Conservation (phyloP, 1,139 yeast genomes). For the Tardiomyces depauwii region DNA sequence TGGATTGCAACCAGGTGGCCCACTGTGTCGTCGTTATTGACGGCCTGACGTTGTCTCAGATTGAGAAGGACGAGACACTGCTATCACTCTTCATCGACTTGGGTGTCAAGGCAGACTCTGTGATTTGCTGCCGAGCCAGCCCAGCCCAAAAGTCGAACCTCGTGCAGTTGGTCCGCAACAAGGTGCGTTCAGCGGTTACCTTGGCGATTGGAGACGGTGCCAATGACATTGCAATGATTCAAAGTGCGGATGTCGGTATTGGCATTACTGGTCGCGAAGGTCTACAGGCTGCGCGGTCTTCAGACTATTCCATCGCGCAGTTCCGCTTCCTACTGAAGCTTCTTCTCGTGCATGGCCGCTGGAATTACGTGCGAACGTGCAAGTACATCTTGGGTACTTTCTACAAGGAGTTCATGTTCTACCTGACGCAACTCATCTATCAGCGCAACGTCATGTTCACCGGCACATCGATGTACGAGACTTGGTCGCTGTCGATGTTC, state of each 20-base stretch:
- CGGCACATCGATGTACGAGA: slow-evolving; percentile 86
- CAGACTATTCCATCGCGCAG: slow-evolving; percentile 94
- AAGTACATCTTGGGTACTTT: slow-evolving; percentile 90
- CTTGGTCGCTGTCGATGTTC: slow-evolving; percentile 96
- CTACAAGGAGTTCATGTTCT: slow-evolving; percentile 85
- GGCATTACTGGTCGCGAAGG: slow-evolving; percentile 98
- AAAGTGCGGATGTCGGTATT: slow-evolving; percentile 94
- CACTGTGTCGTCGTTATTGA: slow-evolving; percentile 92
- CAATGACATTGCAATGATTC: slow-evolving; percentile 97
- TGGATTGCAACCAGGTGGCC: slow-evolving; percentile 64
- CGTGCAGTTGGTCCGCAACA: slow-evolving; percentile 65
- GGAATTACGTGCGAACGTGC: slow-evolving; percentile 84
- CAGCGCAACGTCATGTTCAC: slow-evolving; percentile 85
- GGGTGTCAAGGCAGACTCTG: slow-evolving; percentile 81
- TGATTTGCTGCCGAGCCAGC: slow-evolving; percentile 90
- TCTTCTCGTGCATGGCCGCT: slow-evolving; percentile 86
- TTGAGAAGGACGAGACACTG: slow-evolving; percentile 62
- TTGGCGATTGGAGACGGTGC: slow-evolving; percentile 99
- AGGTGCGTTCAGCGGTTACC: slow-evolving; percentile 61
- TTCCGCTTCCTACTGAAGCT: slow-evolving; percentile 75
- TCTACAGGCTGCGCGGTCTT: slow-evolving; percentile 87
- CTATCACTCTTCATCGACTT: slow-evolving; percentile 71
- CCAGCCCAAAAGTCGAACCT: slow-evolving; percentile 93
- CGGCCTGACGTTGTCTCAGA: slow-evolving; percentile 65
- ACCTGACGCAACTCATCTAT: slow-evolving; percentile 76